Base-by-base conservation (phyloP, 2,329 filamentous ascomycete species). In the Nemania serpens region DNA sequence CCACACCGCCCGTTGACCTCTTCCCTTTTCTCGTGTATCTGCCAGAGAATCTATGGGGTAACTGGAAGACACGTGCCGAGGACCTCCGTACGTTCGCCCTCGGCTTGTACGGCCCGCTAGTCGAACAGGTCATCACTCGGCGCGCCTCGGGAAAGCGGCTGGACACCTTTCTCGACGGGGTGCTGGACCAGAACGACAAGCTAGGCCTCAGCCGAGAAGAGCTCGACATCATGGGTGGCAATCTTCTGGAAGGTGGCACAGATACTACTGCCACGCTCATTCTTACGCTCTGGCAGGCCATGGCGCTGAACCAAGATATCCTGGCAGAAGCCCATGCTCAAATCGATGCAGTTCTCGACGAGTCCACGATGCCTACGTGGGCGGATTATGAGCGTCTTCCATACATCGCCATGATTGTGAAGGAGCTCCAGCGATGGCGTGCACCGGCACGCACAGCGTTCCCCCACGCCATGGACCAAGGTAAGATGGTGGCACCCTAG, bases 351-450 rank as follows among this genome's bases (percentile, higher is more conserved):
- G 72, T 79, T 2, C 64, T 79, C 9, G 77, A 77, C 0, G 60
- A 69, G 1, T 66, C 75, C 17, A 68, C 78, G 7, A 57, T 72
- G 2, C 78, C 78, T 0, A 68, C 59, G 0, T 78, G 74, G 72
- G 22, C 17, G 11, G 55, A 58, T 17, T 25, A 18, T 15, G 33
- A 49, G 5, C 65, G 71, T 3, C 66, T 82, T 5, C 79, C 78
- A 0, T 81, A 80, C 60, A 69, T 81, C 7, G 68, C 72, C 17
- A 74, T 72, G 50, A 69, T 76, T 12, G 68, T 81, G 58, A 80
- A 81, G 49, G 79, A 82, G 63, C 67, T 67, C 4, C 65, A 77
- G 39, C 71, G 79, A 0, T 80, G 79, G 76, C 73, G 78, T 25
- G 76, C 79, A 0, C 70, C 75, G 2, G 65, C 68, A 0, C 74